A percentile compares a stretch with the other conserved stretches of the same genome.
These are phyloP conservation scores for Trametes sp. DNA, from an alignment of 1,284 basidiomycete species.

Conservation along the genomic window DNA sequence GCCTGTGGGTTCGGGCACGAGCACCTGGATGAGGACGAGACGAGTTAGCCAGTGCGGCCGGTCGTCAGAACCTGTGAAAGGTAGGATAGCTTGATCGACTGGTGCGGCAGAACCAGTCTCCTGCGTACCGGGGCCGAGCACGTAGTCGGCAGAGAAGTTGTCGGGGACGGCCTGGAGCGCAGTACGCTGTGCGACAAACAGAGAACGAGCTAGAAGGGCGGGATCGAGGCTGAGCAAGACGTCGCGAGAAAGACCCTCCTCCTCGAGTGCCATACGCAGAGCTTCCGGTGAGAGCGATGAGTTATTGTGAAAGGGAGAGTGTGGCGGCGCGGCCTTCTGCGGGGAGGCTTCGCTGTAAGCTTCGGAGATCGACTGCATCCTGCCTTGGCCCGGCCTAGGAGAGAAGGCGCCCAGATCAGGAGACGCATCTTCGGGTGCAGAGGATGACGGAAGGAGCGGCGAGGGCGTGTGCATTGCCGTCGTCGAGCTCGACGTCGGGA, in stretches of 20 bases:
- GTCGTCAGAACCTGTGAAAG: constrained; percentile 72
- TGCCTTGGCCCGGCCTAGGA: constrained; percentile 59
- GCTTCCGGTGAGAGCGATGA: constrained; percentile 33
- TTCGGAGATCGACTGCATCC: constrained; percentile 55
- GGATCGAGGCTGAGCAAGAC: constrained; percentile 66
- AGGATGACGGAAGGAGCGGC: constrained; percentile 55
- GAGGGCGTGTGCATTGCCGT: constrained; percentile 54
- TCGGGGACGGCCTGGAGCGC: constrained; percentile 57
- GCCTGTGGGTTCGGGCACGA: constrained; percentile 58
- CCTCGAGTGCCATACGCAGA: constrained; percentile 58
- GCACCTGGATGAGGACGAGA: constrained; percentile 70
- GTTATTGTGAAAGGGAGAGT: constrained; percentile 1
- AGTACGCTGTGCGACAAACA: constrained; percentile 62
- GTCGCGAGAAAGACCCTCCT: constrained; percentile 75
- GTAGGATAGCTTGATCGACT: constrained; percentile 29
- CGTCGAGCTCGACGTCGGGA: constrained; percentile 55
- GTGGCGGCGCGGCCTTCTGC: constrained; percentile 10
- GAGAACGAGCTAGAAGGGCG: constrained; percentile 62
- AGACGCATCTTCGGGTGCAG: constrained; percentile 42
- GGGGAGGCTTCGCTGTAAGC: constrained; percentile 46
- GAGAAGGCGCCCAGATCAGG: constrained; percentile 66
- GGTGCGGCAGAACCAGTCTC: constrained; percentile 21
- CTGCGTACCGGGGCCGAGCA: constrained; percentile 44
- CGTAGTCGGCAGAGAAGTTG: constrained; percentile 56
- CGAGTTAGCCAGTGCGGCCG: constrained; percentile 82